These are phyloP conservation scores for Cladosporium austrohemisphaericum DNA, from an alignment of 2,329 filamentous ascomycete genomes.

Conservation along the genomic window DNA sequence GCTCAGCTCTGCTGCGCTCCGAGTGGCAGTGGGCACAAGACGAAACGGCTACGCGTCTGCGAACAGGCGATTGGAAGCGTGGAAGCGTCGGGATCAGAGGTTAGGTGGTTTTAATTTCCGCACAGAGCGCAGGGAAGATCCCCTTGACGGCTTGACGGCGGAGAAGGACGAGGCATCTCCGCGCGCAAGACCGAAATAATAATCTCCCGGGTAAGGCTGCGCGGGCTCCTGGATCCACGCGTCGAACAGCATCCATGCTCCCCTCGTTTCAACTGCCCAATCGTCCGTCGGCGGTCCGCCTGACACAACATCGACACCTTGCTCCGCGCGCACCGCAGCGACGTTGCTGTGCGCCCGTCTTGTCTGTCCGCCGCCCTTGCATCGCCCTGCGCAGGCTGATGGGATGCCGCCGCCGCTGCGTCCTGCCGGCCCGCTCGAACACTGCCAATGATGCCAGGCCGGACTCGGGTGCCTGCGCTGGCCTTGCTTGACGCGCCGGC, in stretches of 20 bases:
- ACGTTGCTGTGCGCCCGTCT: not conserved
- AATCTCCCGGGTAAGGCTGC: conserved; percentile 10
- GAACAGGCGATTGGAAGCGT: not conserved
- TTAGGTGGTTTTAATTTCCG: not conserved
- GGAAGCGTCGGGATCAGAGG: not conserved
- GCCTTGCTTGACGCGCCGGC: not conserved
- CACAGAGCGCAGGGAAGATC: not conserved
- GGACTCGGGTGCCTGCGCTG: conserved; percentile 4
- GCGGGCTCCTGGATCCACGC: not conserved
- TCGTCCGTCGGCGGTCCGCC: not conserved
- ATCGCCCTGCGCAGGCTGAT: not conserved
- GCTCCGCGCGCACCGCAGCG: too few relatives aligned
- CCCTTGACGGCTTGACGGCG: not conserved
- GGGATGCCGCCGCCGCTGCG: conserved; percentile 1
- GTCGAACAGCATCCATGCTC: not conserved
- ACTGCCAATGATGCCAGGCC: not conserved
- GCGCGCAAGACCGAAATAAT: not conserved
- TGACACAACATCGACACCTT: too few relatives aligned
- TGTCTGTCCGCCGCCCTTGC: conserved; percentile 1
- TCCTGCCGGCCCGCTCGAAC: not conserved
- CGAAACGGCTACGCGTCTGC: too few relatives aligned
- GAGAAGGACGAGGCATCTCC: too few relatives aligned
- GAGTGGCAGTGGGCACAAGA: too few relatives aligned
- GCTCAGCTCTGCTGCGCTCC: too few relatives aligned
- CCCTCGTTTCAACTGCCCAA: conserved; percentile 3